Evolutionary conservation across 2,329 filamentous ascomycete species (phyloP).

Genomic region (Aphanocladium album): DNA sequence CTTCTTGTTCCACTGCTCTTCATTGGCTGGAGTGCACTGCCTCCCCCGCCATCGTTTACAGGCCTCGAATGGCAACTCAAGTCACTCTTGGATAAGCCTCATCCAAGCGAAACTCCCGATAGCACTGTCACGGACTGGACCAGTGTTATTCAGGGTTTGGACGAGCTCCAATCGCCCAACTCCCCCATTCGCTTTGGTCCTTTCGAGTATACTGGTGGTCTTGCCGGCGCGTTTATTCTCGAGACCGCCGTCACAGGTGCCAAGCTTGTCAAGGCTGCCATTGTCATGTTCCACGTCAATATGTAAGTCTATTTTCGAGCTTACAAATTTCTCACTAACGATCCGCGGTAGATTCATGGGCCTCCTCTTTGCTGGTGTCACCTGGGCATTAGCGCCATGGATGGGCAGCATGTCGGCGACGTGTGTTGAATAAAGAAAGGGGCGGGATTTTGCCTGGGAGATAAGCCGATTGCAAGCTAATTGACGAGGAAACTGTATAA

Average conservation of each 20-base stretch:
- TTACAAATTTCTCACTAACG: no score
- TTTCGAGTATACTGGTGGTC: not conserved
- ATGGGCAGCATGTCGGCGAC: not conserved
- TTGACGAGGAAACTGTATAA: not conserved
- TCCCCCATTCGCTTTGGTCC: not conserved
- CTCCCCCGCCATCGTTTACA: not conserved
- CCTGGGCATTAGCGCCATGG: not conserved
- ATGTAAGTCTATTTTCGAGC: constrained; percentile 21
- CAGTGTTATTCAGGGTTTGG: not conserved
- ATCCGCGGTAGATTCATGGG: constrained; percentile 22
- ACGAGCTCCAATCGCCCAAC: not conserved
- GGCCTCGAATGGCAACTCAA: not conserved
- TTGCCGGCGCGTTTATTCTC: constrained; percentile 2
- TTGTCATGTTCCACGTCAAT: constrained; percentile 18
- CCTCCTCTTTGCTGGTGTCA: constrained; percentile 17
- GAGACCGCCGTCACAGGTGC: not conserved
- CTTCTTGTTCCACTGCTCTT: constrained; percentile 16
- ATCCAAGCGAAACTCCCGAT: not conserved
- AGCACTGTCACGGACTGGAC: not conserved
- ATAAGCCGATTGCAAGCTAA: not conserved
- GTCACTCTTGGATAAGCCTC: not conserved
- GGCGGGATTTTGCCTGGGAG: not conserved
- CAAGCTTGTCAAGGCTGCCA: constrained; percentile 6
- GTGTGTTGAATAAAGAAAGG: no score
- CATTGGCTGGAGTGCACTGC: constrained; percentile 14